A percentile compares a stretch with the other conserved stretches of the same genome.
These are phyloP conservation scores for Apiotrichum mycotoxinovorans DNA, from an alignment of 1,284 basidiomycete genomes.

Conservation along the genomic window DNA sequence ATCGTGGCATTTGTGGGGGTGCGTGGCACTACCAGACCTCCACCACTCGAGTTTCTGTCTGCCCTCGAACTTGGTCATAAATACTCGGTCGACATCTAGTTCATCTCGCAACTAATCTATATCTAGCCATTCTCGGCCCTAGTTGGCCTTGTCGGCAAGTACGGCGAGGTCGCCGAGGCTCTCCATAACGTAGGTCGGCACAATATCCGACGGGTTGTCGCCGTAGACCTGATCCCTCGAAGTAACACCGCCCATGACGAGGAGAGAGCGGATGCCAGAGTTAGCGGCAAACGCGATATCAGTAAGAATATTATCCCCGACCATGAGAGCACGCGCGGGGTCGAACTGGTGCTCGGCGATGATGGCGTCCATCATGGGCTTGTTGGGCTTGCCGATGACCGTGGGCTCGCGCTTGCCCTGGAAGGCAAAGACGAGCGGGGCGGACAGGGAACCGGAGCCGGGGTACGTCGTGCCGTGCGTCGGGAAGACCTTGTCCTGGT, in stretches of 20 bases:
- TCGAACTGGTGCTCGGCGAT: conserved; percentile 91
- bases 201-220: conserved; percentile 63
- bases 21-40: too few relatives aligned
- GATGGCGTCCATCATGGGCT: conserved; percentile 91
- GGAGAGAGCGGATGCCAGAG: conserved; percentile 77
- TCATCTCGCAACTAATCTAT: background rate
- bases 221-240: conserved; percentile 66
- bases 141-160: conserved; percentile 31
- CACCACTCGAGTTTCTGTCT: too few relatives aligned
- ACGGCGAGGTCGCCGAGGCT: conserved; percentile 69
- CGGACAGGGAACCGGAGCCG: conserved; percentile 70
- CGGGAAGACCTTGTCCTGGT: conserved; percentile 88
- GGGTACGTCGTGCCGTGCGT: conserved; percentile 73
- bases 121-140: background rate
- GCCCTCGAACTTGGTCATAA: too few relatives aligned
- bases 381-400: conserved; percentile 85
- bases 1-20: too few relatives aligned
- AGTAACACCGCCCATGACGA: conserved; percentile 91
- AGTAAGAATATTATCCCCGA: conserved; percentile 91
- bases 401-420: conserved; percentile 62
- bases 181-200: conserved; percentile 75
- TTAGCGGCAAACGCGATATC: conserved; percentile 80
- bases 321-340: conserved; percentile 80
- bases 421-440: conserved; percentile 72
- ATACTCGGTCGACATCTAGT: too few relatives aligned